Percentiles rank a stretch among this genome's conserved stretches.
These are phyloP conservation scores for Nakazawaea populi DNA, from an alignment of 805 yeast genomes.

Conservation along the genomic window DNA sequence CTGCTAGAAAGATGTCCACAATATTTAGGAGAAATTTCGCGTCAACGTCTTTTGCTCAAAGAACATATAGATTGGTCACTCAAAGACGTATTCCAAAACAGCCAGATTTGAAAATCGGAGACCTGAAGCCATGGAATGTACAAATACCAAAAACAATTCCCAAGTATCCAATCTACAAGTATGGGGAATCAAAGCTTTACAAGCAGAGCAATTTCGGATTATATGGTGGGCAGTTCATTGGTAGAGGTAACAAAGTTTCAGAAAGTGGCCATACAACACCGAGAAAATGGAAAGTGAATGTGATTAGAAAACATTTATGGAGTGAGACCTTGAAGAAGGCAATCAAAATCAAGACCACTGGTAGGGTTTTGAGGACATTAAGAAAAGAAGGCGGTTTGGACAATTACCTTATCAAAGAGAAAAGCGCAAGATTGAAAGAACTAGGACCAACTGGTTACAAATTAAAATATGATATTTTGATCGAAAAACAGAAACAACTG, in stretches of 20 bases:
- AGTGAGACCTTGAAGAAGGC: constrained; percentile 65
- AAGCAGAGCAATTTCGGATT: constrained; percentile 85
- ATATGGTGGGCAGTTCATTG: constrained; percentile 82
- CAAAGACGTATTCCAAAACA: constrained; percentile 37
- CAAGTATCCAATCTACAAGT: constrained; percentile 62
- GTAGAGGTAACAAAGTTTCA: constrained; percentile 73
- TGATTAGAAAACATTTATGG: constrained; percentile 72
- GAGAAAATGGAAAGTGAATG: constrained; percentile 77
- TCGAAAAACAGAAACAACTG: constrained; percentile 29
- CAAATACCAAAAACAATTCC: constrained; percentile 37
- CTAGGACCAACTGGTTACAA: constrained; percentile 92
- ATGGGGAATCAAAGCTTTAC: constrained; percentile 71
- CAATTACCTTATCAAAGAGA: constrained; percentile 79
- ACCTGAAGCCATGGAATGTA: constrained; percentile 34
- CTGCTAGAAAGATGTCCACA: background rate
- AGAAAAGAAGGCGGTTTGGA: constrained; percentile 95
- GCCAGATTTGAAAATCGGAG: constrained; percentile 48
- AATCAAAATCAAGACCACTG: constrained; percentile 57
- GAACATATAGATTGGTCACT: constrained; percentile 35
- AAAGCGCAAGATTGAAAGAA: constrained; percentile 85
- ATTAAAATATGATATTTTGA: constrained; percentile 68
- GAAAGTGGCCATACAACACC: constrained; percentile 64
- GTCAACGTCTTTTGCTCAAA: constrained; percentile 1
- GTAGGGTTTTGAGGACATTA: constrained; percentile 80
- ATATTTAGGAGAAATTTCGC: background rate